Conservation (phyloP, 192 early-diverging fungal species). For the Umbelopsis isabellina region DNA sequence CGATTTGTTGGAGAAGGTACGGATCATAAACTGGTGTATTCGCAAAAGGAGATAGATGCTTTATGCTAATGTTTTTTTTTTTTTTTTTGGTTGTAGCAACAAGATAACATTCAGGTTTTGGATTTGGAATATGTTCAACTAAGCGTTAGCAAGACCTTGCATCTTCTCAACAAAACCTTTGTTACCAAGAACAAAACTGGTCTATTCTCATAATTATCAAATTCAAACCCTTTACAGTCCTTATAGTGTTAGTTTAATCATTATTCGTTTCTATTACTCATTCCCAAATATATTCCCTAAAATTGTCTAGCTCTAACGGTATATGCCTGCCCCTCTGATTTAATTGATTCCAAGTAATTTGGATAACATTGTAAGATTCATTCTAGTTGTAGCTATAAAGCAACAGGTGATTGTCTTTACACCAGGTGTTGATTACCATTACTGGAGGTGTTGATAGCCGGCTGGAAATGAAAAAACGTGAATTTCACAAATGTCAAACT, state of each 20-base stretch:
- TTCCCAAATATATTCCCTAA: not conserved
- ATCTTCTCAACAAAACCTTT: conserved; percentile 85
- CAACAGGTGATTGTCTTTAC: too few relatives aligned
- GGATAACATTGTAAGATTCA: too few relatives aligned
- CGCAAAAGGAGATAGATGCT: not conserved
- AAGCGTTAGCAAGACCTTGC: conserved; percentile 79
- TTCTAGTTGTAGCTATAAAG: too few relatives aligned
- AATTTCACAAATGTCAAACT: too few relatives aligned
- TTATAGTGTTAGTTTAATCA: conserved; percentile 21
- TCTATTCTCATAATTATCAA: not conserved
- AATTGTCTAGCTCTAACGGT: too few relatives aligned
- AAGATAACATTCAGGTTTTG: conserved; percentile 81
- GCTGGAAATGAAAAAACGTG: too few relatives aligned
- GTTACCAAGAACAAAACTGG: conserved; percentile 48
- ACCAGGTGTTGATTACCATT: too few relatives aligned
- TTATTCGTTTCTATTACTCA: conserved; percentile 20
- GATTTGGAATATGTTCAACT: conserved; percentile 95
- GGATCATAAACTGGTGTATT: not conserved
- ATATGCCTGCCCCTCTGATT: too few relatives aligned
- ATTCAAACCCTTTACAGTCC: conserved; percentile 8
- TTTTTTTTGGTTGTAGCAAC: too few relatives aligned
- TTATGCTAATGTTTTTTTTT: too few relatives aligned
- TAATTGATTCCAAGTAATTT: too few relatives aligned
- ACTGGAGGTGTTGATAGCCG: too few relatives aligned
- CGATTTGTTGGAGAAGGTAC: conserved; percentile 77